Percentiles rank a stretch among this genome's conserved stretches.
These are phyloP conservation scores for Brassica hybrid DNA, from an alignment of 441 rosid species.

Conservation along the genomic window DNA sequence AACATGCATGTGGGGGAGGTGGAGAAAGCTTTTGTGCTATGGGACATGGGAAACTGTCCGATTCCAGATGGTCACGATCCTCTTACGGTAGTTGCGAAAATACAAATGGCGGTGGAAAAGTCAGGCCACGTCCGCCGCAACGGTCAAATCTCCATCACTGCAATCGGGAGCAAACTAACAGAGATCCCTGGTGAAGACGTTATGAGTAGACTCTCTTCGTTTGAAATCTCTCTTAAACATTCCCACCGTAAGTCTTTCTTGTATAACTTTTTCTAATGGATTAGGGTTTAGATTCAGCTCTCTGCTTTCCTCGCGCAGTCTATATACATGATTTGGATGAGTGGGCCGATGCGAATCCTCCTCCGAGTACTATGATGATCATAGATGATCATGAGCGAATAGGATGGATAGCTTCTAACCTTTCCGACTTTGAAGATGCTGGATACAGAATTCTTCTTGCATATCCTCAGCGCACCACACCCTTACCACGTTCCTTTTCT, in stretches of 20 bases:
- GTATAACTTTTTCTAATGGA: not conserved
- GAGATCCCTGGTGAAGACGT: not conserved
- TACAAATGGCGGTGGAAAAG: not conserved
- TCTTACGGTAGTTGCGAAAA: not conserved
- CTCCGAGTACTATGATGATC: not conserved
- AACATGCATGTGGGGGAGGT: not conserved
- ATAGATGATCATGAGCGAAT: not conserved
- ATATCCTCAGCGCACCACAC: not conserved
- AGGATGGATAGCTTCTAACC: not conserved
- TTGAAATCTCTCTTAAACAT: not conserved
- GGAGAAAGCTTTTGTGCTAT: not conserved
- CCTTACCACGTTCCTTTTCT: not conserved
- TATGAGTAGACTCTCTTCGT: not conserved
- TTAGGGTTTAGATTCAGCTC: not conserved
- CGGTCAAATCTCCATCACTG: not conserved
- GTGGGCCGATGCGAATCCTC: not conserved
- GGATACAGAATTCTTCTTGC: not conserved
- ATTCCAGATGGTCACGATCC: not conserved
- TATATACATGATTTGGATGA: not conserved
- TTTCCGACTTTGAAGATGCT: not conserved
- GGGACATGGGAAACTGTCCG: not conserved
- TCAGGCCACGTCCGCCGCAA: not conserved
- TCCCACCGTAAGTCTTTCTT: not conserved
- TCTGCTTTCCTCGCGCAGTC: not conserved
- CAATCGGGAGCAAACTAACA: not conserved